These are phyloP conservation scores for Gnomoniopsis sp. DNA, from an alignment of 2,329 filamentous ascomycete genomes.

Conservation along the genomic window DNA sequence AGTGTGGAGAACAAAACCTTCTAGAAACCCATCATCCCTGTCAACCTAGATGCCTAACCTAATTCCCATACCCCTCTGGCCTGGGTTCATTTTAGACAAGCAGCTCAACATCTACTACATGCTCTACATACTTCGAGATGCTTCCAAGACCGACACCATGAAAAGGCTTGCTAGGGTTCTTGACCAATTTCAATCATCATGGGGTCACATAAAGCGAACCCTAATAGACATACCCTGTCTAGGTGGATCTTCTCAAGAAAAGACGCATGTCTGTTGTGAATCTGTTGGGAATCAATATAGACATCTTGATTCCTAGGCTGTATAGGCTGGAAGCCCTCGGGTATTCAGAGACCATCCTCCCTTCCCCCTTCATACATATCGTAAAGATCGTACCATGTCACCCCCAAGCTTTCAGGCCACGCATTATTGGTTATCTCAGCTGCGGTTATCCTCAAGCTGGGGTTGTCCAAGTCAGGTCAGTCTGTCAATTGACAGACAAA, in stretches of 20 bases:
- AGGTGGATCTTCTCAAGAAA: background rate
- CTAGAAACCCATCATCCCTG: conserved; percentile 5
- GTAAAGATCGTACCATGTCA: conserved; percentile 14
- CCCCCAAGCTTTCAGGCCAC: background rate
- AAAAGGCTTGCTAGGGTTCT: background rate
- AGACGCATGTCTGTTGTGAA: background rate
- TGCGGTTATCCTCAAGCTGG: background rate
- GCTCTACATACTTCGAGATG: background rate
- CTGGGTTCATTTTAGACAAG: background rate
- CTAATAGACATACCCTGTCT: background rate
- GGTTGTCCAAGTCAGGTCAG: conserved; percentile 6
- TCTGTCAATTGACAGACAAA: background rate
- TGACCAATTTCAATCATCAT: no score
- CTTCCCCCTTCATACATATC: conserved; percentile 11
- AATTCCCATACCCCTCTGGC: background rate
- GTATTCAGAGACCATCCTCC: background rate
- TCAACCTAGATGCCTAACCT: background rate
- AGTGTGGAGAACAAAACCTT: background rate
- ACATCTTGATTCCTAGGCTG: background rate
- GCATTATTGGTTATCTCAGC: background rate
- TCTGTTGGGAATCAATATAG: conserved; percentile 4
- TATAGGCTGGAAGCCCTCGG: conserved; percentile 2
- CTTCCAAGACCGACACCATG: no score
- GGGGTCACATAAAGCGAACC: background rate
- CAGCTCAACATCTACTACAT: background rate